Evolutionary conservation across 495 filamentous ascomycete genomes (phyloP).

Genomic region (Tuber umbilicatum): DNA sequence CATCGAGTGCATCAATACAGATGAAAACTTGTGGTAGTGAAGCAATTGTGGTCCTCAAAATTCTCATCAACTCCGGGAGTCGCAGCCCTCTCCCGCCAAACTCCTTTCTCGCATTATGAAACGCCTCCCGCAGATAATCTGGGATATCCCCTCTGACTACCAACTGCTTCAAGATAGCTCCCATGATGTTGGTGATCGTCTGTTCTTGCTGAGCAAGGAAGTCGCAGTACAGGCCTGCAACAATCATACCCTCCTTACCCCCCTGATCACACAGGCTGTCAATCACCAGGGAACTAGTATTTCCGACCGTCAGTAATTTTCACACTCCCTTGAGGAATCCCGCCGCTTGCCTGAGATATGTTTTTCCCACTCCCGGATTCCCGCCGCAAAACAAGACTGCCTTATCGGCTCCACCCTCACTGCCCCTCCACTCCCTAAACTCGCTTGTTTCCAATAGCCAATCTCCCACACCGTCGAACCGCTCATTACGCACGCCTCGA

Average conservation of each 20-base stretch:
- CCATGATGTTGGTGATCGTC: background rate
- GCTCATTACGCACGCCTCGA: background rate
- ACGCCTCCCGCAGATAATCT: background rate
- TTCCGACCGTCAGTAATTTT: background rate
- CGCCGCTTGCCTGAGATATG: background rate
- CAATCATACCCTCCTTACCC: background rate
- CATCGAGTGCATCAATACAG: too few species aligned
- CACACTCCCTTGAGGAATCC: background rate
- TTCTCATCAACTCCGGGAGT: background rate
- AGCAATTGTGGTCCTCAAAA: background rate
- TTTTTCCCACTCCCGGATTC: background rate
- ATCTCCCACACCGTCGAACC: background rate
- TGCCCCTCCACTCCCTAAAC: background rate
- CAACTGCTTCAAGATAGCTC: background rate
- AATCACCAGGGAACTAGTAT: background rate
- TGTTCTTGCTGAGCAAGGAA: background rate
- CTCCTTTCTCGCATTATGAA: background rate
- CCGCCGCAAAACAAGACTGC: background rate
- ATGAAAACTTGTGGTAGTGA: background rate
- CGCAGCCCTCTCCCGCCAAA: background rate
- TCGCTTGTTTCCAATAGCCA: background rate
- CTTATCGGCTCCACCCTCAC: background rate
- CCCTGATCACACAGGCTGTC: background rate
- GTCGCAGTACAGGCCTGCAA: background rate
- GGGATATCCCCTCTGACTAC: background rate